Conservation (phyloP, 176 grass and related monocot species). For the Miscanthus lutarioriparius region DNA sequence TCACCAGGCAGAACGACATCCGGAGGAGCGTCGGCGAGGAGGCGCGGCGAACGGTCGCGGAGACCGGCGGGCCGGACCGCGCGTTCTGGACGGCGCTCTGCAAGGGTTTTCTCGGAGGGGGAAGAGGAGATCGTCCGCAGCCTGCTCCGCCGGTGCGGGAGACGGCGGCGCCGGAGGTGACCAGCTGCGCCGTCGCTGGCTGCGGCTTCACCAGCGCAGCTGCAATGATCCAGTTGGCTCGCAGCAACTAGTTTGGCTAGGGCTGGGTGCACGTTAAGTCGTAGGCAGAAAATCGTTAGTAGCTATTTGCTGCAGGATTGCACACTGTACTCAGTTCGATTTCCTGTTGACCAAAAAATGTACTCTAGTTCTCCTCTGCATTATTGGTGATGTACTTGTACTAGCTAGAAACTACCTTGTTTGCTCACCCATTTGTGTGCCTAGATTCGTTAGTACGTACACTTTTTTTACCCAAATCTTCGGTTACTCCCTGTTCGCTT, state of each 20-base stretch:
- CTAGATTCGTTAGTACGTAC: no score
- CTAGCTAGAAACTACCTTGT: no score
- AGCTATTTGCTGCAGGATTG: neutral
- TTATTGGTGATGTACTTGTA: no score
- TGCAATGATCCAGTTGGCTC: neutral
- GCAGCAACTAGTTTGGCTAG: neutral
- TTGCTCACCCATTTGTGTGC: no score
- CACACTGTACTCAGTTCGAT: neutral
- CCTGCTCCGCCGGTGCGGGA: neutral
- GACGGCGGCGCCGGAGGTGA: neutral
- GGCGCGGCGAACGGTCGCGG: conserved; percentile 36
- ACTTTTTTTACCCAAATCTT: no score
- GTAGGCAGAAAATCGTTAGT: neutral
- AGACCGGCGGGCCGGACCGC: conserved; percentile 39
- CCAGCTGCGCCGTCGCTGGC: neutral
- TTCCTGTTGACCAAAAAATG: neutral
- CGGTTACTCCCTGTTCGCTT: no score
- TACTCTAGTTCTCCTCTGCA: no score
- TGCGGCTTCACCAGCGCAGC: neutral
- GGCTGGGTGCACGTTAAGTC: neutral
- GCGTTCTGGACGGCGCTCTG: conserved; percentile 57
- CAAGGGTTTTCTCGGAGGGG: conserved; percentile 50
- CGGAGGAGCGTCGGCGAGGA: conserved; percentile 26
- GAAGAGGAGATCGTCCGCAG: neutral
- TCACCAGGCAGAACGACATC: conserved; percentile 32